Evolutionary conservation across 257 asterid genomes (phyloP), one percentile per base, ranked within the genome.

Genomic region (Linaria vulgaris): DNA sequence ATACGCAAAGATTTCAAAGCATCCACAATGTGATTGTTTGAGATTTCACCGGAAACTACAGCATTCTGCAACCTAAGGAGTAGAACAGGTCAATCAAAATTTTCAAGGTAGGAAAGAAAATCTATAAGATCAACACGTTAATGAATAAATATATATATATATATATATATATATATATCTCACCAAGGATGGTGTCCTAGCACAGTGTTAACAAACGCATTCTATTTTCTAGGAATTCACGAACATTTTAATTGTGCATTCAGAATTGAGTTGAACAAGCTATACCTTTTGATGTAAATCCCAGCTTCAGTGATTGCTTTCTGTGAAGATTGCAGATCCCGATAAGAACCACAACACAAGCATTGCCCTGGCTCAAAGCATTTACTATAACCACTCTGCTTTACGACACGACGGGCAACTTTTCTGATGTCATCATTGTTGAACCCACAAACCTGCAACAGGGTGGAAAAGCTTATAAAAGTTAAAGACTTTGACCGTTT

Each of bases 1-100:
- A 76, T 57, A 64, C 72, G 74, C 14, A 76, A 24, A 67, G 72
- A 71, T 71, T 69, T 78, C 73, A 74, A 67, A 67, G 82, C 90
- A 69, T 78, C 83, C 39, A 19, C 69, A 57, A 85, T 68, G 4
- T 63, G 38, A 72, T 62, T 49, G 51, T 49, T 61, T 43, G 74
- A 64, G 52, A 82, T 73, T 47, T 77, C 79, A 68, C 78, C 72
- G 68, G 78, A 76, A 64, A 72, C 75, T 56, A 79, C 51, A 13
- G 84, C 82, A 50, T 83, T 96, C 75, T 82, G 87, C 86, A 92
- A 68, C 63, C 99, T 92, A 69, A 59, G 4, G 61, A 70, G 66
- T 55, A 45, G 70, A 64, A 56, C 24, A 47, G 17, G 58, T 48
- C 17, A 41, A 44, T 41, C 68, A 31, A 53, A 27, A 54, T 55